These are phyloP conservation scores for Mortierella polycephala DNA, from an alignment of 371 early-diverging fungal species.

Conservation along the genomic window DNA sequence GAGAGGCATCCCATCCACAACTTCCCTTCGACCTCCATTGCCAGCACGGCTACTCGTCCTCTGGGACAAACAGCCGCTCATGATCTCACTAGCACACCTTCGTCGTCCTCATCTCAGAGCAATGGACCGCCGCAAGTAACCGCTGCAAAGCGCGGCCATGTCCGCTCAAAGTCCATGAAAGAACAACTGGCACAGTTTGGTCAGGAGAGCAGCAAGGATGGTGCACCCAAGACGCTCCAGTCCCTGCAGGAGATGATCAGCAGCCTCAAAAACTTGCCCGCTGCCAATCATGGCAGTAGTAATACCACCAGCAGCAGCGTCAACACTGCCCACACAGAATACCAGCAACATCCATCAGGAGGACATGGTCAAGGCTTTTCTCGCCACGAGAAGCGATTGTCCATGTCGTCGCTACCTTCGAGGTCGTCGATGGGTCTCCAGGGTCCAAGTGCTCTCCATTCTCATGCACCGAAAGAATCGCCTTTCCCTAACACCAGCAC, in stretches of 20 bases:
- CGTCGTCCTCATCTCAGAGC: constrained; percentile 3
- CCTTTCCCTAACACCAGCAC: constrained; percentile 7
- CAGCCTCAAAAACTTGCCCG: constrained; percentile 65
- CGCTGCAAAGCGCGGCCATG: constrained; percentile 28
- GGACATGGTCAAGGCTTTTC: constrained; percentile 3
- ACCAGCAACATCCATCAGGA: neutral
- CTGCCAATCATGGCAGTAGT: constrained; percentile 26
- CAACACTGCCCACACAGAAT: constrained; percentile 3
- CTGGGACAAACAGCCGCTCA: neutral
- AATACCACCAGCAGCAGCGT: neutral
- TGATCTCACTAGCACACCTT: constrained; percentile 2
- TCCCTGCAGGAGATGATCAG: constrained; percentile 70
- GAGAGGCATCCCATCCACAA: constrained; percentile 11
- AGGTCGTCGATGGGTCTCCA: constrained; percentile 23
- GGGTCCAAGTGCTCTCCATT: constrained; percentile 6
- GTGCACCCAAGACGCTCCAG: constrained; percentile 55
- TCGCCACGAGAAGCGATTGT: constrained; percentile 60
- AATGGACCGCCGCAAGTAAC: constrained; percentile 13
- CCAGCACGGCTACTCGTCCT: neutral
- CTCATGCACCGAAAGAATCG: constrained; percentile 19
- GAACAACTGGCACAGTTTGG: constrained; percentile 44
- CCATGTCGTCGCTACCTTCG: constrained; percentile 52
- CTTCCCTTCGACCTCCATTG: constrained; percentile 4
- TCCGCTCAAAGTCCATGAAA: constrained; percentile 50
- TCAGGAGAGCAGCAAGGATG: constrained; percentile 33